A percentile compares a stretch with the other conserved stretches of the same genome.
Conservation (phyloP, 768 basidiomycete species). For the Zangia roseola region DNA sequence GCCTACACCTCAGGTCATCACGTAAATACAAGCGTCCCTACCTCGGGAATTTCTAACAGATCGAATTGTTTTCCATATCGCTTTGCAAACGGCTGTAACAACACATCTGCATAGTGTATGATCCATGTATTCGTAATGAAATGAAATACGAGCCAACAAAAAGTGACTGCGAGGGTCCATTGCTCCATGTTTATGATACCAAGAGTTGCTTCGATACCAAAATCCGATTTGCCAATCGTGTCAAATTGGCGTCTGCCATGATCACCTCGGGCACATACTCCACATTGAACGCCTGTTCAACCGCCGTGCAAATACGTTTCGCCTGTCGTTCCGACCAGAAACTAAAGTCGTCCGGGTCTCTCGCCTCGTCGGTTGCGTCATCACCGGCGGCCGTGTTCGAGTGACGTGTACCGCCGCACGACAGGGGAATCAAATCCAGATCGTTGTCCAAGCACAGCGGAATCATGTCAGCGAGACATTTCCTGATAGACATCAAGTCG, state of each 20-base stretch:
- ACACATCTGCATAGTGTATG: too few species aligned
- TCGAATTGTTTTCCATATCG: too few species aligned
- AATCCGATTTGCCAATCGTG: conserved; percentile 81
- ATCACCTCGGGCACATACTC: conserved; percentile 90
- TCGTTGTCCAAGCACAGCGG: conserved; percentile 87
- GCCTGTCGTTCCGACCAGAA: conserved; percentile 94
- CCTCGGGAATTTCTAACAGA: too few species aligned
- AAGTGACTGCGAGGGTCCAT: too few species aligned
- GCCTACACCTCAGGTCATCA: too few species aligned
- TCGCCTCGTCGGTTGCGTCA: conserved; percentile 35
- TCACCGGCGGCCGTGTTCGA: conserved; percentile 10
- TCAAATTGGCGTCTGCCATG: conserved; percentile 90
- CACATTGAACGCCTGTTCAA: conserved; percentile 81
- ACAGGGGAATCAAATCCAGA: conserved; percentile 73
- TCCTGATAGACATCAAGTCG: conserved; percentile 64
- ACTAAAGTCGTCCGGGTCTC: conserved; percentile 88
- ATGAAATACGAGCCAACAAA: too few species aligned
- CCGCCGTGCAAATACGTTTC: conserved; percentile 76
- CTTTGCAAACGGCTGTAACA: too few species aligned
- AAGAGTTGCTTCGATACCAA: conserved; percentile 69
- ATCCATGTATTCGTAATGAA: too few species aligned
- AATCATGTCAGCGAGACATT: conserved; percentile 72
- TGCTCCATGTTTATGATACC: conserved; percentile 12
- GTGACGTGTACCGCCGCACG: conserved; percentile 46
- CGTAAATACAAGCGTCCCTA: too few species aligned